These are phyloP conservation scores for Homolaphlyctis polyrhiza DNA, from an alignment of 371 early-diverging fungal species.

Conservation along the genomic window DNA sequence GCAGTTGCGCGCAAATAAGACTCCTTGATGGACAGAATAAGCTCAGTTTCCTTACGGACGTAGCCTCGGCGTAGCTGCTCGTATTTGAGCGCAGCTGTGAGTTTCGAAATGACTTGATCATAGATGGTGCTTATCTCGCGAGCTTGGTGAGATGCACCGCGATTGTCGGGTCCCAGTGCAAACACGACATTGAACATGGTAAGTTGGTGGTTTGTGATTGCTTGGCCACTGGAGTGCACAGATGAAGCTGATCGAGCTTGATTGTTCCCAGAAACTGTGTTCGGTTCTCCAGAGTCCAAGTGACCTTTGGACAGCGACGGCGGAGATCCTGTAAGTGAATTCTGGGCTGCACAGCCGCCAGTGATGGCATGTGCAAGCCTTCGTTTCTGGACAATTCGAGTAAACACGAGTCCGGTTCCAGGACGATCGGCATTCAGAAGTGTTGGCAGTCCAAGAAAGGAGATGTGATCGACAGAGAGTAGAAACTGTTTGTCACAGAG, in stretches of 20 bases:
- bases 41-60: conserved; percentile 68
- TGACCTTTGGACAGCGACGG: not conserved
- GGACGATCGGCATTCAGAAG: conserved; percentile 41
- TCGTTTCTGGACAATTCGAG: conserved; percentile 27
- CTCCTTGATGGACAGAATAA: conserved; percentile 53
- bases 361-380: not conserved
- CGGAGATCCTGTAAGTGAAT: not conserved
- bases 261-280: not conserved
- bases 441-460: conserved; percentile 61
- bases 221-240: too few relatives aligned
- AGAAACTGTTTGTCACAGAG: conserved; percentile 73
- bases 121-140: conserved; percentile 62
- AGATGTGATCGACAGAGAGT: conserved; percentile 70
- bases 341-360: not conserved
- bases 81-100: conserved; percentile 72
- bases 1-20: too few relatives aligned
- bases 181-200: conserved; percentile 82
- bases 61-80: conserved; percentile 79
- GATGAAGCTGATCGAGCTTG: not conserved
- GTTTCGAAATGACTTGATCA: conserved; percentile 63
- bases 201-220: conserved; percentile 30
- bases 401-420: conserved; percentile 36
- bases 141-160: not conserved
- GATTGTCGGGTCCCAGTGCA: conserved; percentile 37
- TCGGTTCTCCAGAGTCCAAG: not conserved